Base-by-base conservation (phyloP, 1,139 yeast species). In the Arxiozyma slooffiae region DNA sequence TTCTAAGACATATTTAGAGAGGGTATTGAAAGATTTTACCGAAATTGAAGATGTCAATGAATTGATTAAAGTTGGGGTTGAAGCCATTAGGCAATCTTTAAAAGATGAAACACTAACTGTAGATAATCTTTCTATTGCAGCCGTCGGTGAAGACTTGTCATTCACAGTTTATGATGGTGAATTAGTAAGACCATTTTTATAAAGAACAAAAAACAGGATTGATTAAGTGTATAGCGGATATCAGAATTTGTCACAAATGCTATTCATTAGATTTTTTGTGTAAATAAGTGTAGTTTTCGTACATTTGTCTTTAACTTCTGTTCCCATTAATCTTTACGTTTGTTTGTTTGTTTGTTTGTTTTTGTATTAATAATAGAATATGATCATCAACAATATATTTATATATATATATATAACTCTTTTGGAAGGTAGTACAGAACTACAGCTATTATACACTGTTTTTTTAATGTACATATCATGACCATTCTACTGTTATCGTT, bases 1-100 rank as follows among this genome's bases (percentile, higher is more conserved):
- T 46, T 97, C 97, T 17, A 80, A 96, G 71, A 92, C 99, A 2
- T 92, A 89, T 63, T 73, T 94, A 66, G 98, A 92, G 69, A 81
- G 96, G 66, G 82, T 83, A 55, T 76, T 82, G 65, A 89, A 85
- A 38, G 73, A 75, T 41, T 85, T 87, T 60, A 74, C 81, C 39
- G 71, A 72, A 50, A 72, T 76, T 39, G 78, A 83, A 14, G 49
- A 50, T 26, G 74, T 82, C 49, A 95, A 88, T 60, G 81, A 85
- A 60, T 78, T 92, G 63, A 81, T 92, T 55, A 81, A 84, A 48
- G 92, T 84, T 63, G 98, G 96, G 4, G 81, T 94, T 61, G 83
- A 83, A 60, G 96, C 98, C 0, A 77, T 92, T 64, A 82, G 97
- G 69, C 98, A 92, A 64, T 90, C 98, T 0, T 76, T 92, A 59